These are phyloP conservation scores for Neurospora sp. DNA, from an alignment of 2,329 filamentous ascomycete species.

Conservation along the genomic window DNA sequence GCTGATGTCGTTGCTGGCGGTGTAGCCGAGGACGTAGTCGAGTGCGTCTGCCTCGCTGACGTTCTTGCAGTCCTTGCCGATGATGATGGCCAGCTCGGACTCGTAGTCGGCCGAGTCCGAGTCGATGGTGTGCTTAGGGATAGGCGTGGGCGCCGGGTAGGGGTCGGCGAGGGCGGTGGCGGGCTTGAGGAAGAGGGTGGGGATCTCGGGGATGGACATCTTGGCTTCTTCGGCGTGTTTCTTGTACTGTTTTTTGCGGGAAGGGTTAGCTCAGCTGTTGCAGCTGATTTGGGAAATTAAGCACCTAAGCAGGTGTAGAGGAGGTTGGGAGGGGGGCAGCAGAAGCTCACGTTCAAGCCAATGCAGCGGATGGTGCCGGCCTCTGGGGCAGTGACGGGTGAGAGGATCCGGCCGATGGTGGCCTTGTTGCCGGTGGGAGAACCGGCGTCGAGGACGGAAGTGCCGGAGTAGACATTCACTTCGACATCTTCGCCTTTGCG, in stretches of 20 bases:
- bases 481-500: constrained; percentile 45
- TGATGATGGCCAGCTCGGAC: constrained; percentile 46
- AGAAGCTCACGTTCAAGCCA: constrained; percentile 38
- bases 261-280: not conserved
- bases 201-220: constrained; percentile 40
- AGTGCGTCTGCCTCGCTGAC: constrained; percentile 43
- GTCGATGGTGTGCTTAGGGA: constrained; percentile 42
- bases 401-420: constrained; percentile 37
- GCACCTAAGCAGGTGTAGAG: not conserved
- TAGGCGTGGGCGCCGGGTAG: constrained; percentile 37
- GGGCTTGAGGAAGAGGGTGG: constrained; percentile 50
- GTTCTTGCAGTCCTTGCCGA: constrained; percentile 41
- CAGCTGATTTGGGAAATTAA: not conserved
- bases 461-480: constrained; percentile 46
- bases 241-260: constrained; percentile 24
- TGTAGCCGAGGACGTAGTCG: constrained; percentile 52
- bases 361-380: constrained; percentile 50
- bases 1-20: constrained; percentile 48
- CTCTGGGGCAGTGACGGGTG: constrained; percentile 36
- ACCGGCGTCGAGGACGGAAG: constrained; percentile 46
- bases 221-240: constrained; percentile 42
- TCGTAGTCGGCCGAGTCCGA: constrained; percentile 50
- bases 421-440: constrained; percentile 36
- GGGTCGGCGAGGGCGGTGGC: constrained; percentile 43
- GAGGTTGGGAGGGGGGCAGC: not conserved